Evolutionary conservation across 768 basidiomycete species (phyloP).

Genomic region (Lactarius hengduanensis): DNA sequence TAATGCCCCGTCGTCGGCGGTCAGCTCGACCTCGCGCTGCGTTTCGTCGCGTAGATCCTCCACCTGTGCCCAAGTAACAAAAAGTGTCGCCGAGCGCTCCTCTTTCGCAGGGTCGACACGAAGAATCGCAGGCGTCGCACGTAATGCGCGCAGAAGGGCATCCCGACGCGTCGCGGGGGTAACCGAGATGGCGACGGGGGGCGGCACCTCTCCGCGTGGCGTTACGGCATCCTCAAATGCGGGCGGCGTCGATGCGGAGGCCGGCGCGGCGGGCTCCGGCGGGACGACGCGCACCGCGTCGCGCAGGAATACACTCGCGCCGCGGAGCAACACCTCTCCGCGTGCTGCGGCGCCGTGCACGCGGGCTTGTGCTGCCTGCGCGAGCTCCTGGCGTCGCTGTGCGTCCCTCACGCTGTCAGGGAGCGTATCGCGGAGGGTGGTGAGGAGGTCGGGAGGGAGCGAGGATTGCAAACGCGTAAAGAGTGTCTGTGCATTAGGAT

Average conservation of each 20-base stretch:
- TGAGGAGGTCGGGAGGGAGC: conserved; percentile 70
- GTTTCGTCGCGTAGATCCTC: conserved; percentile 56
- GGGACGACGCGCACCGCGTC: conserved; percentile 94
- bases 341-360: conserved; percentile 49
- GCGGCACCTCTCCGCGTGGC: conserved; percentile 65
- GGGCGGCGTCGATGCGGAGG: conserved; percentile 34
- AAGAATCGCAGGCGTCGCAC: conserved; percentile 72
- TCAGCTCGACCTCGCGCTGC: conserved; percentile 47
- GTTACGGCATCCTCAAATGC: conserved; percentile 56
- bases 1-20: conserved; percentile 50
- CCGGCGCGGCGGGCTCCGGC: conserved; percentile 51
- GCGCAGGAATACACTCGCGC: conserved; percentile 51
- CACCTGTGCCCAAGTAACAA: conserved; percentile 55
- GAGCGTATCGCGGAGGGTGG: conserved; percentile 63
- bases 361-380: conserved; percentile 63
- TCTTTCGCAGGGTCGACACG: conserved; percentile 73
- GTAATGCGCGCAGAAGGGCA: conserved; percentile 62
- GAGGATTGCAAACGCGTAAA: conserved; percentile 72
- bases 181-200: neutral
- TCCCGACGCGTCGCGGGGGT: conserved; percentile 21
- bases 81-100: conserved; percentile 51
- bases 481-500: conserved; percentile 42
- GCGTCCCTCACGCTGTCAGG: conserved; percentile 54
- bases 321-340: conserved; percentile 58
- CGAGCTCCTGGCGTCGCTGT: conserved; percentile 58